Evolutionary conservation across 2,329 filamentous ascomycete species (phyloP).

Genomic region (Colletotrichum tabaci): DNA sequence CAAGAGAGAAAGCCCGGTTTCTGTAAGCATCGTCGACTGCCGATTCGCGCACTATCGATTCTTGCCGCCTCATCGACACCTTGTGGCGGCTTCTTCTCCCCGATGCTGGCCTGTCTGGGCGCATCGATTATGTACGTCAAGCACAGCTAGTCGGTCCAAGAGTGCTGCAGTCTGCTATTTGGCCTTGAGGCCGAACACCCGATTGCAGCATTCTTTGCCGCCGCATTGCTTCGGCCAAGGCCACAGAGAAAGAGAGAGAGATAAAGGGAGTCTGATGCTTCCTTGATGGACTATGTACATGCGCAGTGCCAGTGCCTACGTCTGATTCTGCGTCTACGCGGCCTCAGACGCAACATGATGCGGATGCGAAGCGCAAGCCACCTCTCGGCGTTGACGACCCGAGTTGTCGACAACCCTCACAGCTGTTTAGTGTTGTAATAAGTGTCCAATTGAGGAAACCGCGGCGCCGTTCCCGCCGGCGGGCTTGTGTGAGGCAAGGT

Average conservation of each 20-base stretch:
- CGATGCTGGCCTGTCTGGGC: background rate
- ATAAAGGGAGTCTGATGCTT: conserved; percentile 8
- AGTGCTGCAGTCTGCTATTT: conserved; percentile 20
- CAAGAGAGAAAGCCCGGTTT: background rate
- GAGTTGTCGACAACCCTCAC: conserved; percentile 13
- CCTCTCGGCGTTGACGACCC: conserved; percentile 20
- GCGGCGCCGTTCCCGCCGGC: conserved; percentile 37
- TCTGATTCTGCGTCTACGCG: conserved; percentile 16
- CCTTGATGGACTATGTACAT: no score
- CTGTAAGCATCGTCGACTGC: background rate
- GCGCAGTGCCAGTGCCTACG: background rate
- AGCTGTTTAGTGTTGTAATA: conserved; percentile 32
- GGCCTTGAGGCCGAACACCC: conserved; percentile 10
- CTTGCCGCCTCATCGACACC: background rate
- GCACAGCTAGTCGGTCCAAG: conserved; percentile 9
- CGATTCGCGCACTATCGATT: background rate
- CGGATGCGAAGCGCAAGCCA: conserved; percentile 14
- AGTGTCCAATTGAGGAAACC: conserved; percentile 34
- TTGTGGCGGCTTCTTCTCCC: conserved; percentile 3
- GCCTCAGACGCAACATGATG: conserved; percentile 18
- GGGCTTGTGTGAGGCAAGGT: conserved; percentile 18
- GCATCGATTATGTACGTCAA: conserved; percentile 11
- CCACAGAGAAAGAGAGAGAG: background rate
- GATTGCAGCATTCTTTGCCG: conserved; percentile 29
- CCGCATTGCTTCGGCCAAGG: conserved; percentile 24